Percentiles rank a stretch among this genome's conserved stretches.
phyloP scores from a whole-genome alignment of 805 yeast genomes.

The Yarrowia divulgata region DNA sequence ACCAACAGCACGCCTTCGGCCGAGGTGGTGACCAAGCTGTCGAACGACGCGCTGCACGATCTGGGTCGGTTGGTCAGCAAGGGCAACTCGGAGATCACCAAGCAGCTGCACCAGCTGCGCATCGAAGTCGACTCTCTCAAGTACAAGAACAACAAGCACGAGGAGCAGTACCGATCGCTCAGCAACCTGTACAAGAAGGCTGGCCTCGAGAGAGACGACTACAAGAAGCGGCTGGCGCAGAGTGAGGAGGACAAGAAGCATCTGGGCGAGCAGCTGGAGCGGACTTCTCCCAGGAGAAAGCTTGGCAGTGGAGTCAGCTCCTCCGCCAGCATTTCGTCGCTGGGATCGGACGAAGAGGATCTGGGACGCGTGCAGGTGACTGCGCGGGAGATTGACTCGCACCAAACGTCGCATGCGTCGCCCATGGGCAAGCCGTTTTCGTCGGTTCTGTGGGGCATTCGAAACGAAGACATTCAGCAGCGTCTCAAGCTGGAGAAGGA shows the following conservation, averaged over 20 bases:
- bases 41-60: conserved; percentile 33
- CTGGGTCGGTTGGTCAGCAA: conserved; percentile 19
- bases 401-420: background rate
- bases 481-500: conserved; percentile 35
- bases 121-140: conserved; percentile 33
- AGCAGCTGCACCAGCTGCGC: conserved; percentile 36
- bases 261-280: conserved; percentile 3
- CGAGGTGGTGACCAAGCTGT: conserved; percentile 29
- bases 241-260: conserved; percentile 12
- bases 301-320: conserved; percentile 11
- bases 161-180: conserved; percentile 33
- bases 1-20: conserved; percentile 32
- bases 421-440: conserved; percentile 38
- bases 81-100: conserved; percentile 36
- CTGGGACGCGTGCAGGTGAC: conserved; percentile 26
- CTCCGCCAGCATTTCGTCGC: conserved; percentile 2
- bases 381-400: conserved; percentile 20
- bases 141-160: conserved; percentile 31
- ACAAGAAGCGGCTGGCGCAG: conserved; percentile 32
- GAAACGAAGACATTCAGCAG: conserved; percentile 37
- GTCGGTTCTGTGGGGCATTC: conserved; percentile 34
- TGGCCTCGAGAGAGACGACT: conserved; percentile 35
- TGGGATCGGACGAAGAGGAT: conserved; percentile 33
- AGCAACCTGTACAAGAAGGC: conserved; percentile 28
- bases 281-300: background rate